Conservation (phyloP, 140 eudicot genomes). For the Bidens hawaiensis region DNA sequence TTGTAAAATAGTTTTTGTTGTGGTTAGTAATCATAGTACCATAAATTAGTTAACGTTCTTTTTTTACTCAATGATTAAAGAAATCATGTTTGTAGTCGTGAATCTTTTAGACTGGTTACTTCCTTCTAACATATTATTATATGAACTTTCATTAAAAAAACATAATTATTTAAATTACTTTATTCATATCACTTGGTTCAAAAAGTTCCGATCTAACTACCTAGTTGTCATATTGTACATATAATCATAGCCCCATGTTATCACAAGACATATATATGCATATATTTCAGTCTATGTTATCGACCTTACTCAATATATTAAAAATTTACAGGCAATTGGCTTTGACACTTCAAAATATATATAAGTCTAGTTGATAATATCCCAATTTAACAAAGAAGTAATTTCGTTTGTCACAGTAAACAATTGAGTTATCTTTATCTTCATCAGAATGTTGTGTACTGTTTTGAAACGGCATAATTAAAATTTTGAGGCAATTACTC, state of each 20-base stretch:
- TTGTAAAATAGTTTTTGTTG: background rate
- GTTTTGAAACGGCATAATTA: too few species aligned
- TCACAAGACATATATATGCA: background rate
- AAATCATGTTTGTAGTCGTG: background rate
- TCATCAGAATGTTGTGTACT: too few species aligned
- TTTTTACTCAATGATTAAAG: background rate
- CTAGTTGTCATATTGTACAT: background rate
- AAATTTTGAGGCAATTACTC: too few species aligned
- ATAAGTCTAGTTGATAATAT: too few species aligned
- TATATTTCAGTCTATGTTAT: too few species aligned
- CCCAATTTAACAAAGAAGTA: too few species aligned
- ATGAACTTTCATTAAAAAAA: background rate
- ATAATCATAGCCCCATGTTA: background rate
- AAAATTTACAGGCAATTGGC: too few species aligned
- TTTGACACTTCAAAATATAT: too few species aligned
- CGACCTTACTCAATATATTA: too few species aligned
- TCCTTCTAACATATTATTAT: background rate
- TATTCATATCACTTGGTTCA: conserved; percentile 2
- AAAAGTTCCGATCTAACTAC: conserved; percentile 8
- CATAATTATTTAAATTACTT: background rate
- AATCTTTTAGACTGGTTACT: background rate
- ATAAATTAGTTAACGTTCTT: background rate
- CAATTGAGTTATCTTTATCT: too few species aligned
- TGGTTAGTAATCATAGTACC: background rate
- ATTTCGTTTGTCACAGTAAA: too few species aligned